Evolutionary conservation across 352 stramenopile genomes (phyloP), one percentile per base, ranked within the genome.

Genomic region (Globisporangium heterothallicum): DNA sequence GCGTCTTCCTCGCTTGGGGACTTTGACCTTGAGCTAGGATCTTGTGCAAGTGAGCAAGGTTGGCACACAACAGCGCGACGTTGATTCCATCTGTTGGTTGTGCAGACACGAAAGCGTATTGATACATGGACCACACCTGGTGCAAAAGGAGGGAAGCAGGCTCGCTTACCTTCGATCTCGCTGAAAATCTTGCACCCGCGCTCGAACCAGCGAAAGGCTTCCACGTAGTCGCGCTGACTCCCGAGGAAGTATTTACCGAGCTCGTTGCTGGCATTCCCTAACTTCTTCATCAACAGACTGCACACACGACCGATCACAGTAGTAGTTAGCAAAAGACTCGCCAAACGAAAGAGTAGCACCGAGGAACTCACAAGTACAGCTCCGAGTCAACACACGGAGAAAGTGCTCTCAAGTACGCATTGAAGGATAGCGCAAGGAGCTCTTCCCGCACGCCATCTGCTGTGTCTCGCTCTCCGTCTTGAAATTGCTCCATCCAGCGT

Each of bases 261-360:
- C 53, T 94, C 83, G 50, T 94, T 94, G 34, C 78, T 88, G 1
- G 80, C 72, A 27, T 94, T 94, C n/a, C 83, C 83, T 0, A 94
- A 60, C 42, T 94, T 94, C 56, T 92, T 94, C 78, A 94, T 89
- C 48, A 94, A 51, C 34, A 84, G 52, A 26, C 82, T 92, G 66
- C 29, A 53, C 41, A 62, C 50, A 62, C 9, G 34, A 45, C 9
- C 53, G 13, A 41, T 29, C 27, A 50, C 30, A 55, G 41, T 8
- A 27, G 25, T 18, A 32, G 12, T 1, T 38, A 12, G 13, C 0
- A 47, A 8, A 34, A 43, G 61, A 19, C 8, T 16, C 41, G 35
- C n/a, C 26, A 40, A 27, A 66, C 34, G 16, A 36, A 64, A 49
- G 18, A 46, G 8, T 42, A 14, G 36, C 42, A 13, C 12, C 14